Conservation (phyloP, 148 eudicot genomes). For the Selenicereus undatus region DNA sequence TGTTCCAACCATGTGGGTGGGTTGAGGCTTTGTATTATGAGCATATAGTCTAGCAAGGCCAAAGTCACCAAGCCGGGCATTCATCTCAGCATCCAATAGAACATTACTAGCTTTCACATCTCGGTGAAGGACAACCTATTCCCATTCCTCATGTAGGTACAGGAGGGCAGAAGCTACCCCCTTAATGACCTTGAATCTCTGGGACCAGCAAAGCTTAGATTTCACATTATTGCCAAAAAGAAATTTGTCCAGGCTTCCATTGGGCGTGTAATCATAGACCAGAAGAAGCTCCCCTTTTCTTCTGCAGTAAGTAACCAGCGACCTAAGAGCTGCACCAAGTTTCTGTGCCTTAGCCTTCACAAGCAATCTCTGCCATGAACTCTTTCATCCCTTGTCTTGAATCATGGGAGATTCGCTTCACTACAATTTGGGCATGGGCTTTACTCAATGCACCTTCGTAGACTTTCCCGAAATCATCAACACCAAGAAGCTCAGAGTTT, state of each 20-base stretch:
- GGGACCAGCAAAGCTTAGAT: constrained; percentile 31
- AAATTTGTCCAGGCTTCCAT: constrained; percentile 52
- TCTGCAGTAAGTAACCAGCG: too few species aligned
- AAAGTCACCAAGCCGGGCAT: constrained; percentile 57
- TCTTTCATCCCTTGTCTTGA: constrained; percentile 38
- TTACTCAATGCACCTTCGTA: constrained; percentile 32
- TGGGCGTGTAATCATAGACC: constrained; percentile 38
- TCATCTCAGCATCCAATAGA: constrained; percentile 49
- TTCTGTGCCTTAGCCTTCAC: constrained; percentile 39
- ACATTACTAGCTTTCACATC: constrained; percentile 68
- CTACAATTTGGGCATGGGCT: constrained; percentile 19
- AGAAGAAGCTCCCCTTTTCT: constrained; percentile 37
- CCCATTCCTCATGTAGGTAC: constrained; percentile 29
- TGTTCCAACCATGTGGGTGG: constrained; percentile 56
- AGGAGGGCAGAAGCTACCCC: constrained; percentile 42
- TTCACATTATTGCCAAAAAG: constrained; percentile 24
- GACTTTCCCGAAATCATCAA: constrained; percentile 39
- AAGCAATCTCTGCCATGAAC: constrained; percentile 28
- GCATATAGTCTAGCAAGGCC: constrained; percentile 63
- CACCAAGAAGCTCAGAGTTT: constrained; percentile 30
- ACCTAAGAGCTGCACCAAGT: constrained; percentile 42
- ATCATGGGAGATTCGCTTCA: constrained; percentile 36
- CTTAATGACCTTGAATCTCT: constrained; percentile 41
- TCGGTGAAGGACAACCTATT: constrained; percentile 52
- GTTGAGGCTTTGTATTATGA: constrained; percentile 43